These are phyloP conservation scores for Angomonas deanei DNA, from an alignment of 208 protist species.

Conservation along the genomic window DNA sequence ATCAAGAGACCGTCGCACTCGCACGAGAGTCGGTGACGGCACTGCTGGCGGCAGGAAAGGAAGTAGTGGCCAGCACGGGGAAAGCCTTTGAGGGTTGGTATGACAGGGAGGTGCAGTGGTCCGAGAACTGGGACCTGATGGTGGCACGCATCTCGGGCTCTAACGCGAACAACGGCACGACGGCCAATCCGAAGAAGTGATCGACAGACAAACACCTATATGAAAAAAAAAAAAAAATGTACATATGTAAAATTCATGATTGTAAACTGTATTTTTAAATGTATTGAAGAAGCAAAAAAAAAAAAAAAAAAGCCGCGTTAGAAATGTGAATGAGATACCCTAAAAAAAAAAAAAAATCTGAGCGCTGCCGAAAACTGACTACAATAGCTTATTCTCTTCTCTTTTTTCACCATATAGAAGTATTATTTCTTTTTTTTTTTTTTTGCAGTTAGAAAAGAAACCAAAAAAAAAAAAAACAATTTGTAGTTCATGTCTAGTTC, in stretches of 20 bases:
- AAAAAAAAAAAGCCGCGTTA: not conserved
- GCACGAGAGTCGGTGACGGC: constrained; percentile 40
- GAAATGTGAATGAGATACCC: not conserved
- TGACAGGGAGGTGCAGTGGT: constrained; percentile 47
- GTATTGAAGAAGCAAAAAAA: not conserved
- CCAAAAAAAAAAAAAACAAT: constrained; percentile 7
- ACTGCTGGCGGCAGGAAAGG: constrained; percentile 27
- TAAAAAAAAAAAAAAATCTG: constrained; percentile 3
- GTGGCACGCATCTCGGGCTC: constrained; percentile 25
- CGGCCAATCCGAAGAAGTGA: not conserved
- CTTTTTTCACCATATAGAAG: not conserved
- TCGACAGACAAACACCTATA: no score
- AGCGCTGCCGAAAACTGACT: not conserved
- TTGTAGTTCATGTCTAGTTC: not conserved
- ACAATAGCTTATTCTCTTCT: not conserved
- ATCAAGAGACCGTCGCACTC: constrained; percentile 55
- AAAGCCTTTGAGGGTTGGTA: constrained; percentile 45
- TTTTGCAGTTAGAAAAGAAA: not conserved
- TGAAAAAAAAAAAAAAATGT: no score
- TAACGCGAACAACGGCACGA: not conserved
- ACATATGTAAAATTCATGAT: no score
- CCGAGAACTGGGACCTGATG: constrained; percentile 53
- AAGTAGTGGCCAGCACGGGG: constrained; percentile 34
- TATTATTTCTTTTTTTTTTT: constrained; percentile 1
- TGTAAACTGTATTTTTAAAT: no score